Evolutionary conservation across 257 asterid genomes (phyloP).

Genomic region (Fraxinus cuspidata): DNA sequence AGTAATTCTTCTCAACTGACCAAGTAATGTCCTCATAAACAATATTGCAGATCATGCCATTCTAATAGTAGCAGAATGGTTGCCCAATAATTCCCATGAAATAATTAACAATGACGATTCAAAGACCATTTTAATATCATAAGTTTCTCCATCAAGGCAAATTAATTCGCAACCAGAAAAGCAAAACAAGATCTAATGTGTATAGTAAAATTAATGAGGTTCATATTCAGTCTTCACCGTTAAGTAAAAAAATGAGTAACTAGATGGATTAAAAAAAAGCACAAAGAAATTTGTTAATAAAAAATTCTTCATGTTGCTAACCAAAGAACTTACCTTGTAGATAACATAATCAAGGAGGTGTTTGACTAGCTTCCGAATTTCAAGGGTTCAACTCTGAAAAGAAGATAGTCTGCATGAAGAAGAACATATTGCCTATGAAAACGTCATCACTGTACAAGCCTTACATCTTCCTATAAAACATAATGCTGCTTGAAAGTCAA

Average conservation of each 20-base stretch:
- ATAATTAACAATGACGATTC: background rate
- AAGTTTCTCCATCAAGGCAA: slow-evolving; percentile 13
- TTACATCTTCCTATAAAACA: background rate
- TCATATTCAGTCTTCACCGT: background rate
- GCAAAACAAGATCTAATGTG: slow-evolving; percentile 11
- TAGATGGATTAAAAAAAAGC: background rate
- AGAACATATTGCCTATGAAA: background rate
- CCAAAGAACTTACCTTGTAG: slow-evolving; percentile 61
- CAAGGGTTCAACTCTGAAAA: slow-evolving; percentile 78
- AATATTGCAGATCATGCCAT: slow-evolving; percentile 16
- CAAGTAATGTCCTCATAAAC: background rate
- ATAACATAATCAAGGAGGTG: slow-evolving; percentile 78
- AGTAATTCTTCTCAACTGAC: background rate
- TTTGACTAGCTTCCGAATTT: slow-evolving; percentile 75
- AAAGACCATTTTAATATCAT: slow-evolving; percentile 2
- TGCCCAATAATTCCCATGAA: slow-evolving; percentile 9
- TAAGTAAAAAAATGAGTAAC: background rate
- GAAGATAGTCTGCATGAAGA: slow-evolving; percentile 73
- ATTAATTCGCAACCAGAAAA: slow-evolving; percentile 1
- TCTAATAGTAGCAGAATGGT: background rate
- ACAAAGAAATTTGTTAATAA: slow-evolving; percentile 11
- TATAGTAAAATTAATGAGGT: background rate
- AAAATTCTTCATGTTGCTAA: background rate
- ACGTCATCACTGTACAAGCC: background rate
- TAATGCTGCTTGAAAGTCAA: background rate